Conservation (phyloP, 1,284 basidiomycete species). For the Papiliotrema flavescens region DNA sequence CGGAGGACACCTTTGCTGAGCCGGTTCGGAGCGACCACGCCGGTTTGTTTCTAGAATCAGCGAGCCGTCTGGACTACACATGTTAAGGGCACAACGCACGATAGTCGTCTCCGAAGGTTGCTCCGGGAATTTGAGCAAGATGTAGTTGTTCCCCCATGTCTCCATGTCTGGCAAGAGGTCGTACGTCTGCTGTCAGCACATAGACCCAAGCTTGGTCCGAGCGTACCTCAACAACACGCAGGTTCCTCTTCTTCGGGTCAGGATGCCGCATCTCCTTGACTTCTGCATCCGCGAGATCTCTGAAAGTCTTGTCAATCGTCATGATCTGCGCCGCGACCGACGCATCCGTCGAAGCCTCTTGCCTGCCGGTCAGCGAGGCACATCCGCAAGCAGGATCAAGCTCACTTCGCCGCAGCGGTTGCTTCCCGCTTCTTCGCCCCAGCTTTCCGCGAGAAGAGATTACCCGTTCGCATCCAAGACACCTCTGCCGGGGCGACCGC, state of each 20-base stretch:
- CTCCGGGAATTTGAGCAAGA: slow-evolving; percentile 82
- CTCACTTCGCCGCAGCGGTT: not conserved
- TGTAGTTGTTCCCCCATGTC: slow-evolving; percentile 85
- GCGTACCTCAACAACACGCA: slow-evolving; percentile 68
- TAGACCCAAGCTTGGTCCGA: not conserved
- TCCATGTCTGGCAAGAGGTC: slow-evolving; percentile 81
- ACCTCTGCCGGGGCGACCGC: slow-evolving; percentile 54
- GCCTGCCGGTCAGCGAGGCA: slow-evolving; percentile 3
- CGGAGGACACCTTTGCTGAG: slow-evolving; percentile 79
- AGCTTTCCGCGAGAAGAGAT: slow-evolving; percentile 65
- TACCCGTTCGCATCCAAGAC: slow-evolving; percentile 83
- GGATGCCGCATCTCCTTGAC: slow-evolving; percentile 61
- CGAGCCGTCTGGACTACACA: not conserved
- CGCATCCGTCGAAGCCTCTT: slow-evolving; percentile 59
- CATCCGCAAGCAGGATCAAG: not conserved
- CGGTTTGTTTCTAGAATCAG: slow-evolving; percentile 60
- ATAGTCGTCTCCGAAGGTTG: slow-evolving; percentile 67
- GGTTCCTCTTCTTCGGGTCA: slow-evolving; percentile 64
- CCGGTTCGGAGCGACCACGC: slow-evolving; percentile 46
- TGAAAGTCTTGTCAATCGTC: slow-evolving; percentile 78
- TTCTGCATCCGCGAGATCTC: slow-evolving; percentile 58
- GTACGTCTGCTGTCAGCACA: slow-evolving; percentile 52
- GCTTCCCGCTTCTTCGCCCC: slow-evolving; percentile 20
- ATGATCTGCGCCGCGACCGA: slow-evolving; percentile 73
- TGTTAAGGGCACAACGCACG: slow-evolving; percentile 60